Percentiles rank a stretch among this genome's conserved stretches.
phyloP scores from a whole-genome alignment of 2,329 filamentous ascomycete genomes.

The Pyricularia pennisetigena region DNA sequence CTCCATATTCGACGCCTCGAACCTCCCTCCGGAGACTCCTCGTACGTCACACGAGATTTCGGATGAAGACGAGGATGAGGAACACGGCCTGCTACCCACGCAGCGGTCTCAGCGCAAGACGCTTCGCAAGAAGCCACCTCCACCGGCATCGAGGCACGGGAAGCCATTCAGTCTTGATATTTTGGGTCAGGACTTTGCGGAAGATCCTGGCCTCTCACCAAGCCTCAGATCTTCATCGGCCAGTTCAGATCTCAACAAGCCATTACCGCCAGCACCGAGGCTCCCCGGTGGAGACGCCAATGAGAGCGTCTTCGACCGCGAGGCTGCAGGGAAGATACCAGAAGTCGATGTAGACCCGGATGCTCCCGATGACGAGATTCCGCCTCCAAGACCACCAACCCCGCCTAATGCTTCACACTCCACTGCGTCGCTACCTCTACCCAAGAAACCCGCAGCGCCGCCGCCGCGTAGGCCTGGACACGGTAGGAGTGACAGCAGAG shows the following conservation, averaged over 20 bases:
- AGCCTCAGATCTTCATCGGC: conserved; percentile 22
- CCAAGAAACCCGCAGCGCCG: conserved; percentile 31
- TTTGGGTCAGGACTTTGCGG: conserved; percentile 12
- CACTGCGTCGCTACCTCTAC: conserved; percentile 17
- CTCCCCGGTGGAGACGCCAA: conserved; percentile 37
- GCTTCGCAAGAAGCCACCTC: conserved; percentile 53
- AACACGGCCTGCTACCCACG: conserved; percentile 19
- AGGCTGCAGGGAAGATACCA: conserved; percentile 41
- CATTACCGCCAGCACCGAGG: conserved; percentile 36
- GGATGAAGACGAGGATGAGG: conserved; percentile 37
- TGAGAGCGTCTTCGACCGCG: conserved; percentile 43
- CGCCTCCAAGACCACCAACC: conserved; percentile 25
- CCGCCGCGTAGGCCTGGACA: conserved; percentile 40
- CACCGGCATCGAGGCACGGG: conserved; percentile 69
- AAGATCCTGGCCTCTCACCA: neutral
- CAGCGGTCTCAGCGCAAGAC: conserved; percentile 10
- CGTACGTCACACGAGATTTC: conserved; percentile 50
- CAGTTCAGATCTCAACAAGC: conserved; percentile 44
- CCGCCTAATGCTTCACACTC: conserved; percentile 25
- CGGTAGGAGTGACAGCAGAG: conserved; percentile 33
- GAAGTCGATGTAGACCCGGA: conserved; percentile 24
- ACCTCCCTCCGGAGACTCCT: conserved; percentile 32
- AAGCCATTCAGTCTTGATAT: conserved; percentile 54
- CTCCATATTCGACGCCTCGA: conserved; percentile 40
- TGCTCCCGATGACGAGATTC: conserved; percentile 16